These are phyloP conservation scores for Biscogniauxia marginata DNA, from an alignment of 2,329 filamentous ascomycete genomes.

Conservation along the genomic window DNA sequence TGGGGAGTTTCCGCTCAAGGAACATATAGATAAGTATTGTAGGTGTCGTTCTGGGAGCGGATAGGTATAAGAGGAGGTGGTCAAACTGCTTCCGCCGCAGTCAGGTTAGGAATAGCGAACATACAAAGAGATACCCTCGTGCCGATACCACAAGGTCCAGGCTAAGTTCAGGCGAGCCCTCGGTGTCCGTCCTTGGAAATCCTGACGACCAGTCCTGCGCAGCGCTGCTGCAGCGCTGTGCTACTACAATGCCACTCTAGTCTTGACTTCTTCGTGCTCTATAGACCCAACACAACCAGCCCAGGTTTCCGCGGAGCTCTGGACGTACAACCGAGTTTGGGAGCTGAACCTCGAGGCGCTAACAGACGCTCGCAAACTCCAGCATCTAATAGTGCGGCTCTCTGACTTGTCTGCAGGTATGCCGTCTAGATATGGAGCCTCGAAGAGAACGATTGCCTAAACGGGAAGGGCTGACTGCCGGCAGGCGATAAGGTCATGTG, in stretches of 20 bases:
- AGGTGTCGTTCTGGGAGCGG: conserved; percentile 21
- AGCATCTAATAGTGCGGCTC: conserved; percentile 24
- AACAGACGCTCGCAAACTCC: conserved; percentile 18
- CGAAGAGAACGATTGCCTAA: conserved; percentile 23
- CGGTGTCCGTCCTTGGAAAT: conserved; percentile 22
- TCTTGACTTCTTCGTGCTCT: conserved; percentile 17
- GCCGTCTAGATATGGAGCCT: conserved; percentile 17
- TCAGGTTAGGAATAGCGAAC: conserved; percentile 24
- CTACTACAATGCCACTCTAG: conserved; percentile 25
- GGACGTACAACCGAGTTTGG: not conserved
- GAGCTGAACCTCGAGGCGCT: conserved; percentile 3
- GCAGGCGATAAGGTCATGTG: conserved; percentile 23
- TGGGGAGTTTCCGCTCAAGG: conserved; percentile 38
- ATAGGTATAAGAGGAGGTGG: conserved; percentile 22
- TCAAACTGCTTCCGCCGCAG: conserved; percentile 23
- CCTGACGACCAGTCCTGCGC: conserved; percentile 20
- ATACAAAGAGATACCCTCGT: conserved; percentile 29
- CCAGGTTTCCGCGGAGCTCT: not conserved
- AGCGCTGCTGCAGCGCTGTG: conserved; percentile 29
- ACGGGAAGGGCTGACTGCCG: conserved; percentile 25
- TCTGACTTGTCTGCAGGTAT: conserved; percentile 18
- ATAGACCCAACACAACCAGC: conserved; percentile 14
- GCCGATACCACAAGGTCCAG: conserved; percentile 25
- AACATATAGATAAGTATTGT: conserved; percentile 39
- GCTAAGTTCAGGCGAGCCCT: conserved; percentile 23